Conservation (phyloP, 257 asterid species). For the Scutellaria minor region DNA sequence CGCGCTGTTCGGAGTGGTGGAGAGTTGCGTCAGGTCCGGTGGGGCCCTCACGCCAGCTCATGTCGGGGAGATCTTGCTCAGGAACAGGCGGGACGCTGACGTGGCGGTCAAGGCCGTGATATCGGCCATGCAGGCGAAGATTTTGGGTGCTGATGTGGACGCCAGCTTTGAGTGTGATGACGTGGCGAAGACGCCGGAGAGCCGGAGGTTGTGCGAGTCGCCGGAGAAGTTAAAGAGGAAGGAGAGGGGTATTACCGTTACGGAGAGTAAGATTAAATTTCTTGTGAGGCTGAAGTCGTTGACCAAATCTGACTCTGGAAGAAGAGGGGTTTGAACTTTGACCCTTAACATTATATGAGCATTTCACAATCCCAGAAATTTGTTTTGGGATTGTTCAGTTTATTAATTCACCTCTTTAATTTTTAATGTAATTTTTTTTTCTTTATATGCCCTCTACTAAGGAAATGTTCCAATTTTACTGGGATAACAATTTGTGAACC, state of each 20-base stretch:
- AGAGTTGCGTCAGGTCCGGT: constrained; percentile 56
- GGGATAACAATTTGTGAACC: too few relatives aligned
- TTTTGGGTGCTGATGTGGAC: constrained; percentile 47
- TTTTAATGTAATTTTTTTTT: too few relatives aligned
- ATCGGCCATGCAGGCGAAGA: constrained; percentile 50
- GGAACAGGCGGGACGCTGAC: constrained; percentile 44
- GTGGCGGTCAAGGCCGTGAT: constrained; percentile 42
- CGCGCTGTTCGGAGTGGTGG: constrained; percentile 47
- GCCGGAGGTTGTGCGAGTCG: constrained; percentile 3
- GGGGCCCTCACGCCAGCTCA: constrained; percentile 60
- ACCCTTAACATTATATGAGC: neutral
- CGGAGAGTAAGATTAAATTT: constrained; percentile 47
- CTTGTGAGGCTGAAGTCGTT: constrained; percentile 49
- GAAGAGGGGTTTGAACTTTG: constrained; percentile 40
- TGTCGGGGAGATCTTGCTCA: constrained; percentile 51
- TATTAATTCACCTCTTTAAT: too few relatives aligned
- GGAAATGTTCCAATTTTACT: too few relatives aligned
- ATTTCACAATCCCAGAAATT: neutral
- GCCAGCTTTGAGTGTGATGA: constrained; percentile 32
- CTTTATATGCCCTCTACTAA: too few relatives aligned
- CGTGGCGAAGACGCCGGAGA: constrained; percentile 26
- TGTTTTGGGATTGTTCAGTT: neutral
- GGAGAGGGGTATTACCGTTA: constrained; percentile 36
- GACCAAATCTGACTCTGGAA: constrained; percentile 54
- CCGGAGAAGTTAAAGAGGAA: constrained; percentile 41